Conservation (phyloP, 345 rosid genomes). For the Iberis pinnata region DNA sequence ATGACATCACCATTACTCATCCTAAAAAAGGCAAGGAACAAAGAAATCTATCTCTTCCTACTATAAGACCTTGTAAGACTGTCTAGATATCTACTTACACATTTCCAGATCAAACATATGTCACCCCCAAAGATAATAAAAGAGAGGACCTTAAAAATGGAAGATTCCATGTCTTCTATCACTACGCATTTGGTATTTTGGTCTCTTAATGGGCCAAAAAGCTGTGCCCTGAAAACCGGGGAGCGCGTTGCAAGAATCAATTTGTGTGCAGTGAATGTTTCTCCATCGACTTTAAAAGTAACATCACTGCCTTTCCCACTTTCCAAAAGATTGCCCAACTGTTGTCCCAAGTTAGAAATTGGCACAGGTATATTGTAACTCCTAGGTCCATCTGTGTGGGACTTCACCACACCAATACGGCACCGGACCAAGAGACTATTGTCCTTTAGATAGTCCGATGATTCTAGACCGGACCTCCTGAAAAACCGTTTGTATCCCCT, state of each 20-base stretch:
- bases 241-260: conserved; percentile 66
- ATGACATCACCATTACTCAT: conserved; percentile 66
- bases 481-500: conserved; percentile 91
- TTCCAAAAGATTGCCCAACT: conserved; percentile 51
- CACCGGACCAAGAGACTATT: conserved; percentile 57
- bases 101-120: conserved; percentile 9
- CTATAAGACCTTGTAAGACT: conserved; percentile 16
- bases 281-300: conserved; percentile 53
- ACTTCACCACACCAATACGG: conserved; percentile 75
- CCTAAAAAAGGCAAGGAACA: conserved; percentile 38
- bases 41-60: conserved; percentile 44
- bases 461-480: conserved; percentile 51
- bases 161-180: conserved; percentile 54
- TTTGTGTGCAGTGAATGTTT: conserved; percentile 57
- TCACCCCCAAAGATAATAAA: not conserved
- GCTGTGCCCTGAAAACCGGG: conserved; percentile 78
- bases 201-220: conserved; percentile 64
- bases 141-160: conserved; percentile 57
- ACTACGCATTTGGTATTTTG: conserved; percentile 39
- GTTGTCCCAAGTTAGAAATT: conserved; percentile 46
- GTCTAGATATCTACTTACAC: conserved; percentile 18
- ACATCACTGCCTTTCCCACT: conserved; percentile 57
- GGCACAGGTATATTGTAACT: conserved; percentile 48
- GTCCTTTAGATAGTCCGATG: conserved; percentile 66
- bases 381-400: conserved; percentile 59